phyloP scores from a whole-genome alignment of 345 rosid genomes.

The Trapa incisa region DNA sequence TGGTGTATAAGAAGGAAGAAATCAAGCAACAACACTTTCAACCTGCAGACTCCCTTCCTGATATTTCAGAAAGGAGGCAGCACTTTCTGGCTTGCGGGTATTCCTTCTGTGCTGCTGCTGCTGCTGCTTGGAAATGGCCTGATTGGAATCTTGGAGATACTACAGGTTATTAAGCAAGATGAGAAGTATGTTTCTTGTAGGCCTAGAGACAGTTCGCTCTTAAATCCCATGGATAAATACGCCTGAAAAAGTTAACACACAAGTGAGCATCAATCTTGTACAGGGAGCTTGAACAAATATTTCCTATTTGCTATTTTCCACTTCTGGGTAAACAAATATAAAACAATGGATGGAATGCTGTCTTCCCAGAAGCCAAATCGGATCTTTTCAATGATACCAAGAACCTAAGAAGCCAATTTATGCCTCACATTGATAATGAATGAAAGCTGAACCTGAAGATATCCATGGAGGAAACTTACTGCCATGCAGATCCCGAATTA shows the following conservation, averaged over 20 bases:
- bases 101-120: not conserved
- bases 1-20: not conserved
- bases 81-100: not conserved
- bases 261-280: not conserved
- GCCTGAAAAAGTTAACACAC: slow-evolving; percentile 2
- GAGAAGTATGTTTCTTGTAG: not conserved
- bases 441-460: not conserved
- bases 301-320: too few relatives aligned
- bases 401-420: too few relatives aligned
- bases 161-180: not conserved
- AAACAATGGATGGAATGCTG: too few relatives aligned
- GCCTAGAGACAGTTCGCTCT: not conserved
- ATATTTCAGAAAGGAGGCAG: not conserved
- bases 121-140: not conserved
- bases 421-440: not conserved
- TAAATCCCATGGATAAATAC: not conserved
- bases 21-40: not conserved
- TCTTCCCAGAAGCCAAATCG: too few relatives aligned
- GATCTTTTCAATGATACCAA: too few relatives aligned
- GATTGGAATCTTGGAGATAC: not conserved
- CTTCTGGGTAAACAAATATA: too few relatives aligned
- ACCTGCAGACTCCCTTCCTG: not conserved
- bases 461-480: not conserved
- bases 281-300: not conserved
- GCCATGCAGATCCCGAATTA: not conserved